phyloP scores from a whole-genome alignment of 1,139 yeast genomes.

The Nakaseomyces glabratus region DNA sequence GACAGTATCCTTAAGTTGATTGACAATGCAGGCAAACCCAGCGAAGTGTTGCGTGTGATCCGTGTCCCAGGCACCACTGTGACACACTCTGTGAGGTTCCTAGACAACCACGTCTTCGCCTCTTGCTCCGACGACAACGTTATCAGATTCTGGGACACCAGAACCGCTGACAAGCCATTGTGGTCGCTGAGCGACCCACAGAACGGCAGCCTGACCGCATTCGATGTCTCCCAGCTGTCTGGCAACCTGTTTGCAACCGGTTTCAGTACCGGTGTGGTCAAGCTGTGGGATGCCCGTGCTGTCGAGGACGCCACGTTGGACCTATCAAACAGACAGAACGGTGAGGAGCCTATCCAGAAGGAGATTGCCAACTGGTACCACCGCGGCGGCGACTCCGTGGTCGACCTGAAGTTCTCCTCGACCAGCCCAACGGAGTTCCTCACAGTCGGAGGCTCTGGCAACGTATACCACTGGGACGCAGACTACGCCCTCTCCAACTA shows the following conservation, averaged over 20 bases:
- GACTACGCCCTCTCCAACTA: constrained; percentile 21
- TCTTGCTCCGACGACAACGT: constrained; percentile 29
- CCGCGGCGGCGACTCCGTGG: constrained; percentile 28
- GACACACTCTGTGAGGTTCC: constrained; percentile 27
- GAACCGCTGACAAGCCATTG: constrained; percentile 24
- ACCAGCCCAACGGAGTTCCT: constrained; percentile 26
- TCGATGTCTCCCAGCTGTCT: constrained; percentile 24
- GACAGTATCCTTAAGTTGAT: constrained; percentile 25
- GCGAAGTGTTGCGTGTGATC: constrained; percentile 23
- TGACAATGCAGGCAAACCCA: constrained; percentile 27
- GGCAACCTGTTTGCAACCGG: constrained; percentile 29
- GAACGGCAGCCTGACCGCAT: constrained; percentile 25
- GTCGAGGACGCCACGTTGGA: constrained; percentile 22
- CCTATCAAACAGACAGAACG: constrained; percentile 22
- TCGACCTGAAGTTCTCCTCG: constrained; percentile 25
- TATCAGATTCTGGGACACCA: constrained; percentile 28
- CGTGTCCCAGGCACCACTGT: constrained; percentile 26
- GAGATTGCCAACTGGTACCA: constrained; percentile 25
- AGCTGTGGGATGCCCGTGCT: constrained; percentile 31
- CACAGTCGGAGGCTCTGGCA: constrained; percentile 29
- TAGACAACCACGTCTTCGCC: constrained; percentile 26
- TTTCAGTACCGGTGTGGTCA: constrained; percentile 27
- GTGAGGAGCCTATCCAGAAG: constrained; percentile 25
- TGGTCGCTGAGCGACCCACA: constrained; percentile 23
- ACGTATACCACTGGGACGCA: constrained; percentile 31